These are phyloP conservation scores for Zea luxurians DNA, from an alignment of 176 grass and related monocot species.

Conservation along the genomic window DNA sequence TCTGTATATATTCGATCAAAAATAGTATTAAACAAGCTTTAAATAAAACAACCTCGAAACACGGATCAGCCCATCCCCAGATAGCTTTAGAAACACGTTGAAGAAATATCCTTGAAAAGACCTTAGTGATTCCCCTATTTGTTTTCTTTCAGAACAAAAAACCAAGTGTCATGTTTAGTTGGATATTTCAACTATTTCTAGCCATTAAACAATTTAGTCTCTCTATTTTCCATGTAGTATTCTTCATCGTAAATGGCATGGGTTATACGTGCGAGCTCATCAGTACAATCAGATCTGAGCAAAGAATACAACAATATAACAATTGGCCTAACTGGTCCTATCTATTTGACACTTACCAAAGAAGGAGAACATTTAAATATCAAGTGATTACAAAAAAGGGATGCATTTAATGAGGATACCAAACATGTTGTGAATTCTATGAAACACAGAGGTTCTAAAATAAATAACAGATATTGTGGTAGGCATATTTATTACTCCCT, in stretches of 20 bases:
- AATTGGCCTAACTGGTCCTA: background rate
- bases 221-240: background rate
- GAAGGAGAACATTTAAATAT: slow-evolving; percentile 1
- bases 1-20: background rate
- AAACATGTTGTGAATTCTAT: background rate
- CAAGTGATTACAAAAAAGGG: background rate
- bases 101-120: background rate
- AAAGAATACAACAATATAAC: background rate
- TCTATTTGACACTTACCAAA: background rate
- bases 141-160: background rate
- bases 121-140: background rate
- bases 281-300: background rate
- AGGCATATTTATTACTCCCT: background rate
- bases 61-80: background rate
- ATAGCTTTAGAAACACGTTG: background rate
- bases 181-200: background rate
- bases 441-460: background rate
- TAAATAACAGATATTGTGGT: background rate
- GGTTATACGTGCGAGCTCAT: slow-evolving; percentile 13
- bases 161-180: background rate
- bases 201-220: background rate
- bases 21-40: background rate
- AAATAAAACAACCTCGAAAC: background rate
- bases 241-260: slow-evolving; percentile 1
- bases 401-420: background rate